Base-by-base conservation (phyloP, 1,284 basidiomycete species). In the Coniophora puteana region DNA sequence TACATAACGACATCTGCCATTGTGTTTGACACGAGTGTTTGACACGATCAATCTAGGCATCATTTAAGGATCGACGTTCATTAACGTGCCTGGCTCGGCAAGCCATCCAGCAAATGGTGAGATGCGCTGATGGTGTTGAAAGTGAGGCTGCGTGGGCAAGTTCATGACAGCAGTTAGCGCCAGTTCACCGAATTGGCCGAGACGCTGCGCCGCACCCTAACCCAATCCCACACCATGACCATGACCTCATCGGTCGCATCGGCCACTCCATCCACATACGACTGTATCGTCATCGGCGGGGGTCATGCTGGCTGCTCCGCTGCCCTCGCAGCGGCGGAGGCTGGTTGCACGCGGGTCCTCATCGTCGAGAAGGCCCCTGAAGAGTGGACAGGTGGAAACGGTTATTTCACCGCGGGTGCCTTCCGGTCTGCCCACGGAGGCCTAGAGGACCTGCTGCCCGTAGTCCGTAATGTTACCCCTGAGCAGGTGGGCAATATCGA, bases 331-430 rank as follows among this genome's bases (percentile, higher is more conserved):
- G 79, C 81, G 8, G 65, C 62, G 31, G 73, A 83, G 47, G 59
- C 72, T 28, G 80, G 80, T 33, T 78, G 79, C 60, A 65, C 60
- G 38, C 68, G 69, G 63, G 78, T 83, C 45, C 63, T 84, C 35
- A 62, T 84, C 42, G 61, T 83, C 40, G 82, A 85, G 53, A 83
- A 83, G 52, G 78, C 78, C 30, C 78, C 81, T 2, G 51, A 63
- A 32, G 70, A 74, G 44, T 83, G 80, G 81, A 71, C 60, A 7
- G 83, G 83, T 11, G 83, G 81, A 11, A 85, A 85, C 51, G 78
- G 80, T 10, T 83, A 73, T 59, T 85, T 84, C 61, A 83, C 81
- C 16, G 80, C 81, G 18, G 81, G 81, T 14, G 79, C 79, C 2
- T 68, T 76, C 51, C 74, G 81, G 38, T 81, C 75, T 13, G 75